Percentiles rank a stretch among this genome's conserved stretches.
Conservation (phyloP, 2,329 filamentous ascomycete species). For the Colletotrichum navitas region DNA sequence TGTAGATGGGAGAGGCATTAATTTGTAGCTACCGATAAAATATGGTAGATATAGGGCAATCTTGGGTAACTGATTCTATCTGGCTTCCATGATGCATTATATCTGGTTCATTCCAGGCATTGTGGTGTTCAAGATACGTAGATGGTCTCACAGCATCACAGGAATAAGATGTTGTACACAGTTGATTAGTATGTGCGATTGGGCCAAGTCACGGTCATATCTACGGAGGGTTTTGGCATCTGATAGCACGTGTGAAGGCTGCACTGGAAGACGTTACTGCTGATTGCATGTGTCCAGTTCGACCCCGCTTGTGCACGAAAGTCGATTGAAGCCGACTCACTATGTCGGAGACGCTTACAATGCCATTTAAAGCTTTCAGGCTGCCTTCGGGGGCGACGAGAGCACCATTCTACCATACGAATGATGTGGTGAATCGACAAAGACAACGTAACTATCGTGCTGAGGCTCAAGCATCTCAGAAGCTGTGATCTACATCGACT, state of each 20-base stretch:
- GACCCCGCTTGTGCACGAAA: not conserved
- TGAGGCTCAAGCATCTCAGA: not conserved
- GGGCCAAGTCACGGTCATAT: not conserved
- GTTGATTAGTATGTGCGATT: not conserved
- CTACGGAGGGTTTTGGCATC: not conserved
- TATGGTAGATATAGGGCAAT: not conserved
- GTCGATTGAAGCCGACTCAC: not conserved
- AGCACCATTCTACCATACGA: fast-evolving
- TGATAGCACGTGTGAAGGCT: fast-evolving
- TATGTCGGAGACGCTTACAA: not conserved
- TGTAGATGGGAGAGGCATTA: constrained; percentile 24
- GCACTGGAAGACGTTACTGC: not conserved
- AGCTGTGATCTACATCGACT: not conserved
- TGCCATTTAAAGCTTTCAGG: not conserved
- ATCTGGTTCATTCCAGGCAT: not conserved
- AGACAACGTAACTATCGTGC: not conserved
- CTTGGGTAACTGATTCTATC: not conserved
- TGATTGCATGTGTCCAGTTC: not conserved
- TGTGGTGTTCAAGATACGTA: not conserved
- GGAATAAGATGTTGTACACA: not conserved
- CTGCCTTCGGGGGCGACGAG: not conserved
- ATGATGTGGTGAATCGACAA: not conserved
- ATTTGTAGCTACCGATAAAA: constrained; percentile 4
- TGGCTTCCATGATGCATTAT: fast-evolving
- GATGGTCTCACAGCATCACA: not conserved